Base-by-base conservation (phyloP, 2,329 filamentous ascomycete genomes). In the Nothophaeocryptopus gaeumannii region DNA sequence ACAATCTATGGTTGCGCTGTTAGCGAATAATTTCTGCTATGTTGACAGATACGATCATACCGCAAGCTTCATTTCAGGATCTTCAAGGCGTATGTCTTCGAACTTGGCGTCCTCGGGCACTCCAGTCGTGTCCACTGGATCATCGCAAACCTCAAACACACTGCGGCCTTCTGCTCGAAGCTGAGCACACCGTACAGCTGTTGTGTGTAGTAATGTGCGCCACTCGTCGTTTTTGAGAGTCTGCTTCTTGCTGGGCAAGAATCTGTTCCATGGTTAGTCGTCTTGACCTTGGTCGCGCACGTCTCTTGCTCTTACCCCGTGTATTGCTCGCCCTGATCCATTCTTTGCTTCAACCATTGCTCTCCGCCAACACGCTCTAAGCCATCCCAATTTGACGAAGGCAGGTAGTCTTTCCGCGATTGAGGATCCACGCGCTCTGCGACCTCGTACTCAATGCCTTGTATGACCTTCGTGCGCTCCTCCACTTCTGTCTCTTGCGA, bases 1-100 rank as follows among this genome's bases (percentile, higher is more conserved):
- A 84, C 74, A 58, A 93, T 78, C 91, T 96, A 59, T 20, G 3
- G 20, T 26, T 26, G 12, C n/a, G 15, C n/a, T 49, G 52, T 63
- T 43, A 65, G 53, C 45, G 43, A 44, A 5, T 13, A 31, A 43
- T 45, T 26, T 31, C 13, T 29, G 16, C 7, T 2, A 14, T 30
- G 5, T n/a, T 20, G 1, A 9, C 13, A 16, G 5, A n/a, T 15
- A 26, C 33, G 38, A 12, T 38, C 41, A 32, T 79, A 93, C 88
- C 50, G 83, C 82, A 74, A 93, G 91, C 66, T 88, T 89, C 56
- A 87, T 65, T 35, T 74, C 68, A 1, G 74, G 69, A 58, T 88
- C 78, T 13, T 26, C 20, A 26, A 93, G 66, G 2, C 16, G 31
- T 36, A 45, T 30, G 31, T 45, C 15, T 32, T 48, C 38, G 30